Base-by-base conservation (phyloP, 2,329 filamentous ascomycete species). In the Volutella citrinella region DNA sequence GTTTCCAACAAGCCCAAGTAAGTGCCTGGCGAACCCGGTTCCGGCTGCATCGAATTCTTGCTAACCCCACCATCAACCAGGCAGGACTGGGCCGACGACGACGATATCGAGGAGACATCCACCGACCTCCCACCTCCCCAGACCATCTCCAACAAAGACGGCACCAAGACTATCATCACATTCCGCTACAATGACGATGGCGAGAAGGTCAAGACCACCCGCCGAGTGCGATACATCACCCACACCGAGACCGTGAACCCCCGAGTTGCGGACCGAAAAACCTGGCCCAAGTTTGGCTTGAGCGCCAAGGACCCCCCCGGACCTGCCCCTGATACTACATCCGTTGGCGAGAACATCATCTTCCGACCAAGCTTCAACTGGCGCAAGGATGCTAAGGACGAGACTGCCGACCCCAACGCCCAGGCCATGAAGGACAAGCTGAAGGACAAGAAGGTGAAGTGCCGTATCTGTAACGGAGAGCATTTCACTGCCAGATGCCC, bases 371-470 rank as follows among this genome's bases (percentile, higher is more conserved):
- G 81, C 61, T 78, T 87, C 54, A 95, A 94, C 76, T 98, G 89
- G 90, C 91, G 90, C 73, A 82, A 86, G 59, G 87, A 87, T 50
- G 83, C 84, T 61, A 87, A 87, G 69, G 85, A 85, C 62, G 86
- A 91, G 69, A 77, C 80, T 69, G 78, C 80, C 60, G 80, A 82
- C 55, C 68, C 76, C 57, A 84, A 87, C 65, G 81, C 84, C 55
- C 80, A 84, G 68, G 75, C 74, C 55, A 78, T 84, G 70, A 86
- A 86, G 70, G 79, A 83, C 60, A 84, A 87, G 71, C 76, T 97
- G 59, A 95, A 93, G 80, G 90, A 96, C 73, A 95, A 96, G 80
- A 94, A 96, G 74, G 94, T 98, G 76, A 97, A 97, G 79, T 98
- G 93, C 70, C 86, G 93, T 77, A 97, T 98, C 63, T 98, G 93